Percentiles rank a stretch among this genome's conserved stretches.
Conservation (phyloP, 768 basidiomycete genomes). For the Lepiota venenata region DNA sequence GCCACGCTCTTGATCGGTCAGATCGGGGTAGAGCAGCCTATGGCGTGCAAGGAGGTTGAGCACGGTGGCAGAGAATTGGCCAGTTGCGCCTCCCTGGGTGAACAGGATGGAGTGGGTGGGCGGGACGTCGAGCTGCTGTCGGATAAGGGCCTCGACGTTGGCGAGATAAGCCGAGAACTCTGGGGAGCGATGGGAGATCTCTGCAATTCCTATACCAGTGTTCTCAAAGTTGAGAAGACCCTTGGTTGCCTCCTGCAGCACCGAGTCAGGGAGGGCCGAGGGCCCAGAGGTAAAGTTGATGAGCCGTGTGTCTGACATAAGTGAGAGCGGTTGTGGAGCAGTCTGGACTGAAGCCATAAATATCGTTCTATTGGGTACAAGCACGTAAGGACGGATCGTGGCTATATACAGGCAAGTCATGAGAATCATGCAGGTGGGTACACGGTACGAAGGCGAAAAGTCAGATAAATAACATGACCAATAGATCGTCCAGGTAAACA, state of each 20-base stretch:
- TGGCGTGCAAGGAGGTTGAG: slow-evolving; percentile 89
- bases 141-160: slow-evolving; percentile 60
- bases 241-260: slow-evolving; percentile 77
- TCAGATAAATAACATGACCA: neutral
- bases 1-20: slow-evolving; percentile 47
- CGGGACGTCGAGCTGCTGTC: slow-evolving; percentile 78
- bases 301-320: slow-evolving; percentile 47
- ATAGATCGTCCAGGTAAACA: neutral
- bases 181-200: slow-evolving; percentile 93
- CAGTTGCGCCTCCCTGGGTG: slow-evolving; percentile 91
- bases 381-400: neutral
- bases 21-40: slow-evolving; percentile 66
- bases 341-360: slow-evolving; percentile 8
- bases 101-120: slow-evolving; percentile 84
- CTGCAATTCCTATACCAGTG: slow-evolving; percentile 94
- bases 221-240: slow-evolving; percentile 88
- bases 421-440: neutral
- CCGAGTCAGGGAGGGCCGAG: slow-evolving; percentile 83
- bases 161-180: slow-evolving; percentile 76
- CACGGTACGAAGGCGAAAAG: neutral
- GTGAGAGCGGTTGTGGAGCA: neutral
- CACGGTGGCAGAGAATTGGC: slow-evolving; percentile 89
- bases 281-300: slow-evolving; percentile 96
- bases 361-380: slow-evolving; percentile 4
- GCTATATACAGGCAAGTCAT: slow-evolving; percentile 1